Evolutionary conservation across 441 rosid genomes (phyloP), one percentile per base, ranked within the genome.

Genomic region (Gossypium gossypioides): DNA sequence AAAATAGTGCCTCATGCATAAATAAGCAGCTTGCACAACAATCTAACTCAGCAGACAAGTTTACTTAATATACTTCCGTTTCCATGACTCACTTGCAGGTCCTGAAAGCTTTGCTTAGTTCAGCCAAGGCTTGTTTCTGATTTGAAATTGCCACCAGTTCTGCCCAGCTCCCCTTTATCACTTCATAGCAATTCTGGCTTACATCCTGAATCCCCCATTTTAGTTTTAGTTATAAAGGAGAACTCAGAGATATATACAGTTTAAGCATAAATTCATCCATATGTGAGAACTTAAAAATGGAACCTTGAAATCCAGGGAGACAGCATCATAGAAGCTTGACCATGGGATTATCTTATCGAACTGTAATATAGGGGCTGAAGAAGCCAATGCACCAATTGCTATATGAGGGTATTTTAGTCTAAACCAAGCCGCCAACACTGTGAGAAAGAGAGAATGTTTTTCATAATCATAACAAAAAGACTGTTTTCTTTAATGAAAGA

Each of bases 391-490:
- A 65, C 90, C 97, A 12, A 89, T 72, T 16, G 91, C 84, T 76
- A 89, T 75, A 72, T 89, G 95, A 1, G 95, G 91, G 73, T 89
- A 88, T 75, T 91, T 91, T 65, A 89, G 76, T 74, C 97, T 87
- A 76, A 91, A 91, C 94, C 94, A 87, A 0, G 94, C 84, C 37
- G 94, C 96, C 74, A 91, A 72, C 96, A 87, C 96, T 89, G 89
- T 70, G 27, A 58, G 72, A 75, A 32, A 22, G 69, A 58, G 29
- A 15, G 24, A 40, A 52, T 18, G 1, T 25, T 68, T 68, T 50
- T 10, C 57, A 7, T 7, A 48, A 25, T 9, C 4, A 27, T 27
- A 50, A 50, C 58, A 48, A 24, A 25, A 67, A 46, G 6, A 3
- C 4, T 40, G 16, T 40, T 63, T 63, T 37, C 51, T 37, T 37